Percentiles rank a stretch among this genome's conserved stretches.
phyloP scores from a whole-genome alignment of 345 rosid species.

The Eucalyptus erythrocorys region DNA sequence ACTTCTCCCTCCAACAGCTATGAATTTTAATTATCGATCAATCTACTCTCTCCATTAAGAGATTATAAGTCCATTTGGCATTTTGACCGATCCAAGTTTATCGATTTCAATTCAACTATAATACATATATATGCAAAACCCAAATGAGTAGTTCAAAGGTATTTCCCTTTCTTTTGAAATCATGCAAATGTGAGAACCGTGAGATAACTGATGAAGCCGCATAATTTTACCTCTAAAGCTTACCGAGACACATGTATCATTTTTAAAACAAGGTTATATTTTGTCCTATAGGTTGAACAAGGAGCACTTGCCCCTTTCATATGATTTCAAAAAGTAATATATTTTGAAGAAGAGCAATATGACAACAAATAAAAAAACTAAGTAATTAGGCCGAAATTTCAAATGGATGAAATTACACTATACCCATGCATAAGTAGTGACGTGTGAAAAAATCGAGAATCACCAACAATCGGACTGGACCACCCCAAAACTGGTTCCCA shows the following conservation, averaged over 20 bases:
- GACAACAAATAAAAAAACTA: background rate
- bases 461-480: fast-evolving
- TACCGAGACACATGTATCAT: background rate
- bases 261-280: background rate
- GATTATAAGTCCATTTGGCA: background rate
- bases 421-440: background rate
- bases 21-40: background rate
- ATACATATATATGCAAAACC: background rate
- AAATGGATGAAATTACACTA: background rate
- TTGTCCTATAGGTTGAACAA: background rate
- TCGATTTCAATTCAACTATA: background rate
- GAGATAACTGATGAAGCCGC: background rate
- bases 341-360: background rate
- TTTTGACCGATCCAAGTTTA: background rate
- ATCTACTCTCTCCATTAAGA: background rate
- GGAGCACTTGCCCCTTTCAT: background rate
- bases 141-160: background rate
- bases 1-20: background rate
- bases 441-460: no score
- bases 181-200: background rate
- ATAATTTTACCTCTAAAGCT: background rate
- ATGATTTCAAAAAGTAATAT: background rate
- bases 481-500: no score
- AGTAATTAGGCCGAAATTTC: background rate
- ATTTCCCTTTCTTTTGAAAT: background rate